phyloP scores from a whole-genome alignment of 768 basidiomycete species.

The Tricholoma terreum region DNA sequence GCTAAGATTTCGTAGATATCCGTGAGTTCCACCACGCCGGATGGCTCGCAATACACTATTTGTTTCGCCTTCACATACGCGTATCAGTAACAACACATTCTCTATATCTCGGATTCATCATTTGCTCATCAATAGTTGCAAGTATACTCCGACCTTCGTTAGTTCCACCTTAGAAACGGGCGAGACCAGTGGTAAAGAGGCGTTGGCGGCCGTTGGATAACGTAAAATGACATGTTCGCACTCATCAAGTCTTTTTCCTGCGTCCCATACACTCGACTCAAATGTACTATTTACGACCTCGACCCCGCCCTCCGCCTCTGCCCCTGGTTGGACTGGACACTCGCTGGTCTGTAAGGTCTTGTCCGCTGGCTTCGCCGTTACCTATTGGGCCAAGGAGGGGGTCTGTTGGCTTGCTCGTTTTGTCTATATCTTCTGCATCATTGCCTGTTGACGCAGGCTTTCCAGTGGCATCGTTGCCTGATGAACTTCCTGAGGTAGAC shows the following conservation, averaged over 20 bases:
- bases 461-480: neutral
- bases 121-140: too few relatives aligned
- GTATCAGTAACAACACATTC: too few relatives aligned
- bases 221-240: too few relatives aligned
- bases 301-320: neutral
- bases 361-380: neutral
- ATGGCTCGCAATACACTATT: neutral
- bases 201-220: too few relatives aligned
- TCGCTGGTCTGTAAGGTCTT: neutral
- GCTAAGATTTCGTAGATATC: neutral
- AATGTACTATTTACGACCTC: neutral
- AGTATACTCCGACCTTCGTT: too few relatives aligned
- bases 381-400: neutral
- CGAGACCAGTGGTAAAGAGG: too few relatives aligned
- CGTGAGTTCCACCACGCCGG: too few relatives aligned
- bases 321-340: neutral
- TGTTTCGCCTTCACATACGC: neutral
- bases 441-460: neutral
- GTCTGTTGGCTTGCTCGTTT: neutral
- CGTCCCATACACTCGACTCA: too few relatives aligned
- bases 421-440: neutral
- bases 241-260: too few relatives aligned
- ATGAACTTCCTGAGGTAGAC: neutral
- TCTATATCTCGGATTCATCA: too few relatives aligned
- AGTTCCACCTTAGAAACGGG: too few relatives aligned